Evolutionary conservation across 352 stramenopile genomes (phyloP), one percentile per base, ranked within the genome.

Genomic region (Phytopythium boreale): DNA sequence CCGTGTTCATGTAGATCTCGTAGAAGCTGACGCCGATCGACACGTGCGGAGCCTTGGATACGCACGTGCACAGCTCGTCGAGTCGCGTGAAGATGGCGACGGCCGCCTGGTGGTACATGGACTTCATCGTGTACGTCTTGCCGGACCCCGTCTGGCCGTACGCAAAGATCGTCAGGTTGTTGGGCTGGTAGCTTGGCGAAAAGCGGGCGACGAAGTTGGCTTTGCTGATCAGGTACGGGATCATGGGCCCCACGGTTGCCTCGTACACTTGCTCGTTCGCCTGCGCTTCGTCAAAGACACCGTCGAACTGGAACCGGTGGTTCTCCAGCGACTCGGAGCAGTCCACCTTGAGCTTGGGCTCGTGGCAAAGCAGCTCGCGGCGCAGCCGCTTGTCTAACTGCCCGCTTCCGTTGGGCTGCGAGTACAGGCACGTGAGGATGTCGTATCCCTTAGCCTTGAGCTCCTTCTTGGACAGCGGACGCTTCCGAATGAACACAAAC

Each of bases 91-190:
- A 93, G 17, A 93, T 68, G 59, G 91, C 85, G 4, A 62, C 60
- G 1, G 82, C 76, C 15, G 78, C 80, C 57, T 90, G 76, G 8
- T 77, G 76, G 59, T 88, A 92, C 27, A 93, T 79, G 7, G 78
- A 81, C 56, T 86, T 83, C 95, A 99, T 99, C 0, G 95, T 98
- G 68, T 92, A 98, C 41, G 90, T 98, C 67, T 98, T 98, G 11
- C 95, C 94, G 0, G 80, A 91, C 39, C 95, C 95, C 8, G 94
- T 98, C 81, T 99, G 97, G 10, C 97, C 97, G 79, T 99, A 99
- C 2, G 96, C 97, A 78, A 99, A 99, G 26, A 98, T 90, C 0
- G 96, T 99, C 0, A 97, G 63, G 22, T 63, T 85, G 4, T 68
- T 72, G 1, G 63, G 71, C 44, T 89, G 37, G 26, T 29, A 43